phyloP scores from a whole-genome alignment of 2,329 filamentous ascomycete species.

The Neoscytalidium dimidiatum region DNA sequence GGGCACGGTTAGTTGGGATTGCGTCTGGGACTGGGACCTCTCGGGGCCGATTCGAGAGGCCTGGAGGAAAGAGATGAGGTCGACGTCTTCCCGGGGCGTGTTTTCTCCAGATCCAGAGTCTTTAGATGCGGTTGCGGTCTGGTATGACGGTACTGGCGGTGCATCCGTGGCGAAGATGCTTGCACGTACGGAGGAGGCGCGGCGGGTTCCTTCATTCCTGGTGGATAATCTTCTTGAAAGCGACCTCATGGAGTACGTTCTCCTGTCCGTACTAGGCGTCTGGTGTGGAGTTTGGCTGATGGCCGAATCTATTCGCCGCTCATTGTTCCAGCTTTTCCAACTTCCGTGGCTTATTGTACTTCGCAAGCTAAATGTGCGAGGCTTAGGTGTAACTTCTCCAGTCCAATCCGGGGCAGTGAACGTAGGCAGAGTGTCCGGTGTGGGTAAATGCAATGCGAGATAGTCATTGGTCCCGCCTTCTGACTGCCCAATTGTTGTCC shows the following conservation, averaged over 20 bases:
- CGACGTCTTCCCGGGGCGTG: neutral
- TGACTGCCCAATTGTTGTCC: neutral
- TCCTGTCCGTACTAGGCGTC: neutral
- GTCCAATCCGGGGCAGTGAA: neutral
- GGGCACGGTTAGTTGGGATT: neutral
- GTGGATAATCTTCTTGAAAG: neutral
- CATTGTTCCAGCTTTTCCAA: conserved; percentile 4
- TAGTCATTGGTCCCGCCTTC: neutral
- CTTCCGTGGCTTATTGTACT: neutral
- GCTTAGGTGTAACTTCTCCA: neutral
- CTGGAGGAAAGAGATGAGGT: neutral
- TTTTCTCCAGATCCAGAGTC: neutral
- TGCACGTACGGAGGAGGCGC: neutral
- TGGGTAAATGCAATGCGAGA: neutral
- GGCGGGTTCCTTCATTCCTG: neutral
- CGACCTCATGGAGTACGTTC: neutral
- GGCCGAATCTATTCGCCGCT: neutral
- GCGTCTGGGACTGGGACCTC: neutral
- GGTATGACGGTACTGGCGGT: neutral
- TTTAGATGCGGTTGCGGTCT: neutral
- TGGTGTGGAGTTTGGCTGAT: neutral
- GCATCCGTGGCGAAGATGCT: neutral
- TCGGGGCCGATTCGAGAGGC: neutral
- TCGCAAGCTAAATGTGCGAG: neutral
- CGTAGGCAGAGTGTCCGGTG: neutral